Evolutionary conservation across 176 grass and related monocot genomes (phyloP), one percentile per base, ranked within the genome.

Genomic region (Miscanthus lutarioriparius): DNA sequence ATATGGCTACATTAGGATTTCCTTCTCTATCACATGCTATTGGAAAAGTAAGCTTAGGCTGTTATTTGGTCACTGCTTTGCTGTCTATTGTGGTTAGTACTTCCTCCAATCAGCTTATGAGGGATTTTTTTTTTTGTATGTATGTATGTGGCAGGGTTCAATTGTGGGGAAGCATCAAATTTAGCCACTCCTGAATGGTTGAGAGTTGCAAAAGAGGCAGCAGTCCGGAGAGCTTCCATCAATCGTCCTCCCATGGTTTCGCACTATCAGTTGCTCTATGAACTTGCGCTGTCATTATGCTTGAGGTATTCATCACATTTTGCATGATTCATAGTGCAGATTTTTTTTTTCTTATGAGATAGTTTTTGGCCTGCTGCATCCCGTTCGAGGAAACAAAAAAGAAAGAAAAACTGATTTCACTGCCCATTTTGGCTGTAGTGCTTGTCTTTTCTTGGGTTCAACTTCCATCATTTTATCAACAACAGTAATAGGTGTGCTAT

Each of bases 121-220:
- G 14, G 64, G 79, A 82, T 2, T 32, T 69, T 58, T 47, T 47
- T 49, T 75, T 51, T 7, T 25, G 25, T 61, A n/a, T n/a, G n/a
- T n/a, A n/a, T 84, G 9, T 75, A 74, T 86, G 35, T 74, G 67
- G 9, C 87, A 99, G 96, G 96, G 83, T 99, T 96, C 75, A 99
- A 94, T 88, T 99, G 91, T 25, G 96, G 78, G 2, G 96, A 99
- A 80, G 93, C 93, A 86, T 92, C 92, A 71, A 99, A 99, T 94
- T 89, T 99, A 65, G 96, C 93, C 75, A 96, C 96, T 80, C 96
- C 96, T 84, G 86, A 84, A 88, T 99, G 96, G 96, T 80, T 96
- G 90, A 96, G 75, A 74, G 82, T 91, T 65, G 96, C 93, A 1
- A 99, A 99, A 94, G 96, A 92, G 75, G 96, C 96, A 64, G 93